Evolutionary conservation across 495 filamentous ascomycete species (phyloP), one percentile per base, ranked within the genome.

Genomic region (Aspergillus cavernicola): DNA sequence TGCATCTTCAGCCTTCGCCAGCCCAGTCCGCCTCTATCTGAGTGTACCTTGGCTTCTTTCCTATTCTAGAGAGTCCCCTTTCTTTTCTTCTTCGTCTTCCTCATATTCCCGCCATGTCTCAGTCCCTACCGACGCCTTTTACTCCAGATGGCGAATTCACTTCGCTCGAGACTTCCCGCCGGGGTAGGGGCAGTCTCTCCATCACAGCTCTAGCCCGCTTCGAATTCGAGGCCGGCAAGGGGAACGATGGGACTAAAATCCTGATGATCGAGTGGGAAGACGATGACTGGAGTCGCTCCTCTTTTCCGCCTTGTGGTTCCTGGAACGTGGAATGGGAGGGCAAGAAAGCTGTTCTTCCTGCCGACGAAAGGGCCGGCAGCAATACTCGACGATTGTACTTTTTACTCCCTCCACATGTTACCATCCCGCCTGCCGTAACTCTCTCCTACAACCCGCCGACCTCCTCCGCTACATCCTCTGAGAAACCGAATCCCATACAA

Each of bases 221-320:
- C 68, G 89, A 92, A 63, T 90, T 92, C 59, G 87, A 91, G 65
- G 74, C 84, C 4, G 87, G 85, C 36, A 82, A 81, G 57, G 85
- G 78, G 2, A 88, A 88, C 58, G 88, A 91, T 32, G 89, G 88
- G 8, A 90, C 86, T 26, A 92, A 92, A 70, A 85, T 95, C 40
- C 64, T 92, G 41, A 89, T 92, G 86, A 80, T 92, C 10, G 87
- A 92, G 56, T 92, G 88, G 88, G 83, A 88, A 57, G 83, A 84
- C 29, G 76, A 82, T 28, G 69, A 76, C 19, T 53, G 67, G 12
- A 64, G 60, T 28, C 55, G 70, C 59, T 57, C 70, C 39, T 62
- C 66, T 45, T 61, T 72, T 31, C 1, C 73, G 35, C 48, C 64
- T 19, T 63, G 68, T 24, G 64, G 66, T 38, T 62, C 66, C 32